Evolutionary conservation across 495 filamentous ascomycete genomes (phyloP).

Genomic region (Podospora sp.): DNA sequence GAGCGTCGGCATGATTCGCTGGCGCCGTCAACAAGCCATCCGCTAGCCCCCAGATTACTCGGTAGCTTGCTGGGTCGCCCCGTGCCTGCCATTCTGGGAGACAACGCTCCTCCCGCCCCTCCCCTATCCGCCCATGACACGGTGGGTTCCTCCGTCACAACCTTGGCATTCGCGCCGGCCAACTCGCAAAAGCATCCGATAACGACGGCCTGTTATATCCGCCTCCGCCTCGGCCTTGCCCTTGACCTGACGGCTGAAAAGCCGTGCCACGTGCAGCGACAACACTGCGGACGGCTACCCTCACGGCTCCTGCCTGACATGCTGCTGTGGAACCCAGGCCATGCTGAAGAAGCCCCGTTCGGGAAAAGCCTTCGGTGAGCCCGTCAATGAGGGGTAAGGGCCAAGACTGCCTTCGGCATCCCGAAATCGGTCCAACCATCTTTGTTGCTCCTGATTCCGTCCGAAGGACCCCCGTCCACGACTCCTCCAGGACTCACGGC

Average conservation of each 20-base stretch:
- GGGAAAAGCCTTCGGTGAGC: slow-evolving; percentile 21
- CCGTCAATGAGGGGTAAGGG: slow-evolving; percentile 29
- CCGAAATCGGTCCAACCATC: slow-evolving; percentile 35
- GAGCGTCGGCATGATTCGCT: slow-evolving; percentile 37
- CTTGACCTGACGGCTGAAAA: not conserved
- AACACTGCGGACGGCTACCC: slow-evolving; percentile 30
- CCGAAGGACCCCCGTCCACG: not conserved
- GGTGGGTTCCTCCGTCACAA: not conserved
- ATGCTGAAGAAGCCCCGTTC: slow-evolving; percentile 6
- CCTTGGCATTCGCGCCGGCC: not conserved
- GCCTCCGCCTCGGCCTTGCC: not conserved
- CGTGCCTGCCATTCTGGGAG: not conserved
- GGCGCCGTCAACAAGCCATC: slow-evolving; percentile 20
- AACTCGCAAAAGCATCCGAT: slow-evolving; percentile 3
- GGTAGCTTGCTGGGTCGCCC: slow-evolving; percentile 17
- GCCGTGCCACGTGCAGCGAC: slow-evolving; percentile 36
- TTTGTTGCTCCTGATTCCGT: not conserved
- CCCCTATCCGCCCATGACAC: not conserved
- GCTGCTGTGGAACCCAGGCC: slow-evolving; percentile 34
- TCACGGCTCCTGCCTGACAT: slow-evolving; percentile 20
- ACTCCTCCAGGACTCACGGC: not conserved
- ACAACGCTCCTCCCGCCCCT: not conserved
- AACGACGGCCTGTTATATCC: not conserved
- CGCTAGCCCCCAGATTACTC: slow-evolving; percentile 24
- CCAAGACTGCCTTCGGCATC: slow-evolving; percentile 33